phyloP scores from a whole-genome alignment of 768 basidiomycete species.

The Russula ochroleuca region DNA sequence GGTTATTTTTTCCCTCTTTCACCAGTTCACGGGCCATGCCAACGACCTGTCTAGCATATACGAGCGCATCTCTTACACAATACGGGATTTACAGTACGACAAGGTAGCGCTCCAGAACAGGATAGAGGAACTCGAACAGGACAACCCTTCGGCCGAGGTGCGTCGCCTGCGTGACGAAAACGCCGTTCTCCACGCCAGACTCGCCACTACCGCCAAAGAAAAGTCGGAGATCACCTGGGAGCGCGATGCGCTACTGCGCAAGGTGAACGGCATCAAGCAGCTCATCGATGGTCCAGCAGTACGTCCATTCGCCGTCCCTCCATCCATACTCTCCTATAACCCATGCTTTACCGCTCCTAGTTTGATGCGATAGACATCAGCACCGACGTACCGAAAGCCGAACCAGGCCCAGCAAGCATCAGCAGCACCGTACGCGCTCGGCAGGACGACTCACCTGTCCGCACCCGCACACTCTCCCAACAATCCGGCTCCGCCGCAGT shows the following conservation, averaged over 20 bases:
- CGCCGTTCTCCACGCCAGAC: constrained; percentile 9
- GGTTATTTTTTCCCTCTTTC: not conserved
- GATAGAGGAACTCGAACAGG: constrained; percentile 39
- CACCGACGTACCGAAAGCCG: not conserved
- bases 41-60: constrained; percentile 29
- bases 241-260: constrained; percentile 18
- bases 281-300: constrained; percentile 11
- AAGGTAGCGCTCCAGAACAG: constrained; percentile 31
- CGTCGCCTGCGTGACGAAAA: constrained; percentile 26
- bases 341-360: not conserved
- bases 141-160: constrained; percentile 23
- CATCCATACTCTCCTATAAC: not conserved
- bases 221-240: constrained; percentile 14
- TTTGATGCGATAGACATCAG: not conserved
- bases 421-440: not conserved
- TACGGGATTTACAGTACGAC: constrained; percentile 31
- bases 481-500: not conserved
- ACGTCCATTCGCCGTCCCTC: not conserved
- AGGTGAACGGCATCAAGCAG: constrained; percentile 18
- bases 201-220: constrained; percentile 14
- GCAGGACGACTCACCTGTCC: not conserved
- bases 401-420: not conserved
- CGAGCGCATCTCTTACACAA: constrained; percentile 31
- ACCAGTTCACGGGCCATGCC: constrained; percentile 12
- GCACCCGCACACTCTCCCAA: not conserved